These are phyloP conservation scores for Penicillium fuscoglaucum DNA, from an alignment of 2,329 filamentous ascomycete genomes.

Conservation along the genomic window DNA sequence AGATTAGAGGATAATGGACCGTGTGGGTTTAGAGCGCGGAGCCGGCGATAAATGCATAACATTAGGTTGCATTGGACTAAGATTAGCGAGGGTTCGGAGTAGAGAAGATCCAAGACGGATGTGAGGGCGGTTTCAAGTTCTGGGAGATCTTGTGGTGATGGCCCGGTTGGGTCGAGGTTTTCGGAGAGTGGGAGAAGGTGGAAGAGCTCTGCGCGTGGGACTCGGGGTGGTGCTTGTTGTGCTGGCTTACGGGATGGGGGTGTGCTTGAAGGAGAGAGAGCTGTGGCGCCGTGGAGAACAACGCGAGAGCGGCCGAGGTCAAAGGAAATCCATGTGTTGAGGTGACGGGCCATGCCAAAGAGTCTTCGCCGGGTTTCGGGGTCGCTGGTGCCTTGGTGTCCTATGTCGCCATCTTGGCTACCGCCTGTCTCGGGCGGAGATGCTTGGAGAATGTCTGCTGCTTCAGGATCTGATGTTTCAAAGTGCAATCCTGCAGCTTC, in stretches of 20 bases:
- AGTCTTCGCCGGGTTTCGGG: constrained; percentile 47
- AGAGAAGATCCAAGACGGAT: constrained; percentile 43
- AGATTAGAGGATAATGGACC: constrained; percentile 41
- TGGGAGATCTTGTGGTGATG: constrained; percentile 40
- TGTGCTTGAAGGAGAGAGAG: constrained; percentile 36
- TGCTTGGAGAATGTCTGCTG: constrained; percentile 2
- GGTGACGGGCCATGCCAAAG: constrained; percentile 55
- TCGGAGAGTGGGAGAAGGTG: constrained; percentile 56
- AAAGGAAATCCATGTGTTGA: constrained; percentile 62
- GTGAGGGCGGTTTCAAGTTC: constrained; percentile 49
- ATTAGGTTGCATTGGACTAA: constrained; percentile 57
- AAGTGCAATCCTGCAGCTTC: constrained; percentile 51
- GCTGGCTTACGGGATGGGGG: not conserved
- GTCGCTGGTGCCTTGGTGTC: constrained; percentile 16
- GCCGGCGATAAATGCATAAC: constrained; percentile 56
- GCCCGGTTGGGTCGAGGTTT: constrained; percentile 53
- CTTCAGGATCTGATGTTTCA: constrained; percentile 23
- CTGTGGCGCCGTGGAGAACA: constrained; percentile 48
- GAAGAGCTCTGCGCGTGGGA: constrained; percentile 46
- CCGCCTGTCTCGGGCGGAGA: constrained; percentile 3
- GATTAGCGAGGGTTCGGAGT: constrained; percentile 47
- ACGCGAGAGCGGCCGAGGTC: constrained; percentile 59
- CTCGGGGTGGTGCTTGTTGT: constrained; percentile 33
- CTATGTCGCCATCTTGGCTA: not conserved
- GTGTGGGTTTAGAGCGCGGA: constrained; percentile 53